A percentile compares a stretch with the other conserved stretches of the same genome.
Conservation (phyloP, 805 yeast genomes). For the Pichia scutulata region DNA sequence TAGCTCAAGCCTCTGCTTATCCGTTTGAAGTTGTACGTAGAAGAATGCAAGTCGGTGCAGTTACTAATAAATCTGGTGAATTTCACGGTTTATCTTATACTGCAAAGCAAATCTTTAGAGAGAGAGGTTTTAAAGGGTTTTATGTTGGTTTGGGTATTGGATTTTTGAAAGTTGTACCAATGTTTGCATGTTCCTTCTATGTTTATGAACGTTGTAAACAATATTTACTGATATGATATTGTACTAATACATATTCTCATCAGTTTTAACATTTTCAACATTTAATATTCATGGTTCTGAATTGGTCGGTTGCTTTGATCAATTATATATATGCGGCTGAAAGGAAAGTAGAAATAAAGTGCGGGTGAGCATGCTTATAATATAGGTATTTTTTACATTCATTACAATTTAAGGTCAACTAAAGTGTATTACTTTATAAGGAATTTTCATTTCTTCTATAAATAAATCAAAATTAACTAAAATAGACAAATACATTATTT, state of each 20-base stretch:
- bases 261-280: background rate
- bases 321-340: background rate
- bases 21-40: constrained; percentile 94
- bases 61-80: constrained; percentile 47
- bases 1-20: constrained; percentile 92
- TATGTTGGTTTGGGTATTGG: constrained; percentile 95
- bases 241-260: too few species aligned
- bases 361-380: background rate
- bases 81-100: constrained; percentile 47
- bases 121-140: constrained; percentile 79
- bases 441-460: background rate
- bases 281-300: too few species aligned
- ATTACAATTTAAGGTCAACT: background rate
- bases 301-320: background rate
- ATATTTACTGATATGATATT: constrained; percentile 53
- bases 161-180: constrained; percentile 88
- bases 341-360: background rate
- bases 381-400: too few species aligned
- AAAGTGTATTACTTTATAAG: background rate
- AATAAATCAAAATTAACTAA: background rate
- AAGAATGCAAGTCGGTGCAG: constrained; percentile 93
- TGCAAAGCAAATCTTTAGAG: constrained; percentile 53
- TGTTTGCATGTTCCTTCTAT: constrained; percentile 94
- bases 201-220: constrained; percentile 85
- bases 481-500: background rate